Conservation (phyloP, 2,329 filamentous ascomycete genomes). For the Clathrospora elynae region DNA sequence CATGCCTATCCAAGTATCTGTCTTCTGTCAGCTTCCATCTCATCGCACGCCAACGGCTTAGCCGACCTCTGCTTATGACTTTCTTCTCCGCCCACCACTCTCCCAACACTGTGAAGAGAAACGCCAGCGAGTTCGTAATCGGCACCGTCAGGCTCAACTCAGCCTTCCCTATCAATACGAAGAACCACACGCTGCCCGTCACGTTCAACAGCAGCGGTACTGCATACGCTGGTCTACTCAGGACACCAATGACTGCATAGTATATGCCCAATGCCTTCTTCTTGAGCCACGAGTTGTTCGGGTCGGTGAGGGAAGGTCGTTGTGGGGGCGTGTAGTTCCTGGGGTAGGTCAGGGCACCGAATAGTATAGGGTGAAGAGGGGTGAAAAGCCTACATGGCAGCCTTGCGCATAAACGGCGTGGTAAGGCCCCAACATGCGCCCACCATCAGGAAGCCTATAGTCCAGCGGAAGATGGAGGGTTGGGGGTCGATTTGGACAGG, state of each 20-base stretch:
- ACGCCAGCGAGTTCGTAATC: conserved; percentile 91
- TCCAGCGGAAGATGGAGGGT: conserved; percentile 72
- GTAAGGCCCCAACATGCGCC: conserved; percentile 92
- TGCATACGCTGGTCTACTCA: conserved; percentile 82
- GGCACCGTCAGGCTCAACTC: conserved; percentile 92
- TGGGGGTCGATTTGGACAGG: conserved; percentile 31
- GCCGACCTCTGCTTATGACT: conserved; percentile 81
- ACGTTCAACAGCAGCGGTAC: conserved; percentile 84
- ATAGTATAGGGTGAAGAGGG: background rate
- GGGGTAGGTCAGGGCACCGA: background rate
- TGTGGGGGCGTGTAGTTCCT: conserved; percentile 65
- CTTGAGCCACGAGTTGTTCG: conserved; percentile 63
- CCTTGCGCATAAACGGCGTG: conserved; percentile 84
- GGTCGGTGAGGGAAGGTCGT: conserved; percentile 41
- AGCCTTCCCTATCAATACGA: conserved; percentile 87
- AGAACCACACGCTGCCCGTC: conserved; percentile 96
- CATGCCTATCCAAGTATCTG: conserved; percentile 86
- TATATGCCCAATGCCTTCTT: conserved; percentile 67
- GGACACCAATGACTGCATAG: conserved; percentile 77
- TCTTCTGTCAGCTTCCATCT: conserved; percentile 9
- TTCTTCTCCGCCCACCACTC: conserved; percentile 96
- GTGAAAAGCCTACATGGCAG: conserved; percentile 61
- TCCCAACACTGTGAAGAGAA: conserved; percentile 92
- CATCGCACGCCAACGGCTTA: conserved; percentile 51
- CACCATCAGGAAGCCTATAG: conserved; percentile 87